A percentile compares a stretch with the other conserved stretches of the same genome.
These are phyloP conservation scores for Colletotrichum destructivum DNA, from an alignment of 2,329 filamentous ascomycete species.

Conservation along the genomic window DNA sequence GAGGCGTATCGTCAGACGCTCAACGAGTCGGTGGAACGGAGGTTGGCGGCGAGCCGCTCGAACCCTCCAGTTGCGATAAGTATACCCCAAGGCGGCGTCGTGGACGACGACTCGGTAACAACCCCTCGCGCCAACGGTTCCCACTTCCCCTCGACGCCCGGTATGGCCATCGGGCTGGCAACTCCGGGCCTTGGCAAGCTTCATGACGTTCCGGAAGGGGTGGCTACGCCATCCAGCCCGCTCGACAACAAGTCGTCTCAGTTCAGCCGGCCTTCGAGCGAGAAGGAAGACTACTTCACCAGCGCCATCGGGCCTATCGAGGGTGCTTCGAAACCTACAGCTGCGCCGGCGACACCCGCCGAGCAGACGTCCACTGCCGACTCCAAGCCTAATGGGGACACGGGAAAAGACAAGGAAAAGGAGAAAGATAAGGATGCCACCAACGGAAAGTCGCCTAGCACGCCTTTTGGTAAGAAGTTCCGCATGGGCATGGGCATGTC, in stretches of 20 bases:
- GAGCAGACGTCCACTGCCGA: conserved; percentile 65
- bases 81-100: conserved; percentile 55
- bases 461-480: conserved; percentile 87
- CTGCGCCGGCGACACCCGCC: conserved; percentile 62
- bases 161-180: conserved; percentile 83
- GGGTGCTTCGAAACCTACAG: conserved; percentile 62
- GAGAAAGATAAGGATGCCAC: conserved; percentile 61
- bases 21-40: conserved; percentile 74
- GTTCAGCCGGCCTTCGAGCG: conserved; percentile 72
- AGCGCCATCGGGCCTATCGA: conserved; percentile 67
- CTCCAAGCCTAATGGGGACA: conserved; percentile 41
- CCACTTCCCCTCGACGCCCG: conserved; percentile 77
- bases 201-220: conserved; percentile 65
- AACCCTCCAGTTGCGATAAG: conserved; percentile 74
- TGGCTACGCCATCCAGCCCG: conserved; percentile 58
- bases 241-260: conserved; percentile 71
- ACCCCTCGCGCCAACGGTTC: conserved; percentile 77
- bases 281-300: conserved; percentile 85
- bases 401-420: conserved; percentile 66
- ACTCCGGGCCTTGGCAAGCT: conserved; percentile 70
- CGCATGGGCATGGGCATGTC: conserved; percentile 76
- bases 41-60: conserved; percentile 66
- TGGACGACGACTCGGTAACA: conserved; percentile 55
- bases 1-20: conserved; percentile 79
- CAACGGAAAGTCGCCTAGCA: conserved; percentile 71